phyloP scores from a whole-genome alignment of 163 green algal genomes.

The Chlorella variabilis region DNA sequence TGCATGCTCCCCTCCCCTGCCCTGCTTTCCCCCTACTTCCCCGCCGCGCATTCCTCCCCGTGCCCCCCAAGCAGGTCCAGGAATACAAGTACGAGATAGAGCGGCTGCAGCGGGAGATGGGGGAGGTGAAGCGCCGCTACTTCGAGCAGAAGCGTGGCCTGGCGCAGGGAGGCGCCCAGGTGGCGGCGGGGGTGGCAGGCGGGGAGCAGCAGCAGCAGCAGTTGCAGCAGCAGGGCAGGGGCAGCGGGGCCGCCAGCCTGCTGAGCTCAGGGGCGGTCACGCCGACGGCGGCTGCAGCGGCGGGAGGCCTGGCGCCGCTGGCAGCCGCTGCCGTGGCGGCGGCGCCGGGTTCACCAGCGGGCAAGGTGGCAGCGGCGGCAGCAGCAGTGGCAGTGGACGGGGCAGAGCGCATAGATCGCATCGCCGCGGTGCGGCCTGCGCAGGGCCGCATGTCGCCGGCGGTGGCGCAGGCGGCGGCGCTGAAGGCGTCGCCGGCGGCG shows the following conservation, averaged over 20 bases:
- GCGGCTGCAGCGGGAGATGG: conserved; percentile 78
- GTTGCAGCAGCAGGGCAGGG: background rate
- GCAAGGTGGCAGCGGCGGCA: background rate
- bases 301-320: no score
- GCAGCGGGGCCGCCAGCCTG: no score
- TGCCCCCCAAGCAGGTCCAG: conserved; percentile 63
- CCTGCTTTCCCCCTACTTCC: no score
- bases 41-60: no score
- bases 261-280: no score
- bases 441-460: no score
- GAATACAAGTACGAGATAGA: conserved; percentile 96
- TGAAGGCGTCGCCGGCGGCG: background rate
- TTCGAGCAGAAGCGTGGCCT: conserved; percentile 67
- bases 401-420: no score
- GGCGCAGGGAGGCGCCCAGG: conserved; percentile 54
- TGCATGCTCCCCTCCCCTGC: background rate
- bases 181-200: conserved; percentile 29
- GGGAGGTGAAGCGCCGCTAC: conserved; percentile 84
- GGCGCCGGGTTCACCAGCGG: conserved; percentile 20
- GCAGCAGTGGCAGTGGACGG: background rate
- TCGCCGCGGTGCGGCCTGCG: background rate
- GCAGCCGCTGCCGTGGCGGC: conserved; percentile 50
- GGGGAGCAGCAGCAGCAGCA: background rate
- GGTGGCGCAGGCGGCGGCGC: background rate
- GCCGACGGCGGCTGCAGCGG: no score